A percentile compares a stretch with the other conserved stretches of the same genome.
Evolutionary conservation across 2,329 filamentous ascomycete species (phyloP).

Genomic region (Ophiostoma sp.): DNA sequence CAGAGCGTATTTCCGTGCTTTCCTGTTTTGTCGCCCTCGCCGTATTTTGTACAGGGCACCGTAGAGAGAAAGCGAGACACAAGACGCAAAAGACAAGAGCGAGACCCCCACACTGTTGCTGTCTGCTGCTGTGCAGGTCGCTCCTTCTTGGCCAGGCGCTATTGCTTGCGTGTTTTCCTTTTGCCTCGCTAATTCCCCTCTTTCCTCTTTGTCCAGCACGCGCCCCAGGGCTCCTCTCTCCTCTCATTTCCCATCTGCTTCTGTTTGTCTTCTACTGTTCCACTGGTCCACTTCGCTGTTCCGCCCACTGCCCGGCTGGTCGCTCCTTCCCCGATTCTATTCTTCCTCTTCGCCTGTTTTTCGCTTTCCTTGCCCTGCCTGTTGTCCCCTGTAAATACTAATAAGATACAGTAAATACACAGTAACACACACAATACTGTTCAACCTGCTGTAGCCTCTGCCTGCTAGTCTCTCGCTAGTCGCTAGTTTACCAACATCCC

Average conservation of each 20-base stretch:
- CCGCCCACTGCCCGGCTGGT: not conserved
- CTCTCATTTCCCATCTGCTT: slow-evolving; percentile 10
- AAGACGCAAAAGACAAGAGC: not conserved
- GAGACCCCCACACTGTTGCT: slow-evolving; percentile 1
- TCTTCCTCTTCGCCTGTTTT: not conserved
- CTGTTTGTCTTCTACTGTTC: not conserved
- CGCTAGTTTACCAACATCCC: not conserved
- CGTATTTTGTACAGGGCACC: not conserved
- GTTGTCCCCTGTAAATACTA: not conserved
- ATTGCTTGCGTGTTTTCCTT: not conserved
- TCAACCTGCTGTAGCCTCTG: not conserved
- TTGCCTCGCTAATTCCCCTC: not conserved
- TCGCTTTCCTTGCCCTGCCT: not conserved
- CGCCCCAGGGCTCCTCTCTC: slow-evolving; percentile 11
- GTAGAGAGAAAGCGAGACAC: no score
- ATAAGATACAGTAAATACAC: no score
- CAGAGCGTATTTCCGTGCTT: not conserved
- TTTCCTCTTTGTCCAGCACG: not conserved
- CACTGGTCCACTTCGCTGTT: slow-evolving; percentile 1
- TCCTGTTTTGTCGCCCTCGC: not conserved
- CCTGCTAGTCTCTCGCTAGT: not conserved
- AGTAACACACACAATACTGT: not conserved
- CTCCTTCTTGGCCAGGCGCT: not conserved
- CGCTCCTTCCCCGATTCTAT: slow-evolving; percentile 14
- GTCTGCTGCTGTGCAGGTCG: not conserved